A percentile compares a stretch with the other conserved stretches of the same genome.
Conservation (phyloP, 495 filamentous ascomycete species). For the Letharia columbiana region DNA sequence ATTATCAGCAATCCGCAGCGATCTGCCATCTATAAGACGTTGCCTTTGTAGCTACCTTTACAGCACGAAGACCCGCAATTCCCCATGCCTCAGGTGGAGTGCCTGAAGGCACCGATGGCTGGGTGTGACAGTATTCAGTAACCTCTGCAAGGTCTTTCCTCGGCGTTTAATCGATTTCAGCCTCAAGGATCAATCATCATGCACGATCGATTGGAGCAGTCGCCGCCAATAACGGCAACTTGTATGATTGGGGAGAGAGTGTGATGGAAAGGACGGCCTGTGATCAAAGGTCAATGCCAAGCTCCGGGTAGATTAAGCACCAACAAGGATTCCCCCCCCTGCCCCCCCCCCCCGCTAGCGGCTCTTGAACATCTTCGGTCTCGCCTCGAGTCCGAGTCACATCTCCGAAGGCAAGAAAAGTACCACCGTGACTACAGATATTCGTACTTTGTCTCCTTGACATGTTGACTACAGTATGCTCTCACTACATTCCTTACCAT, state of each 20-base stretch:
- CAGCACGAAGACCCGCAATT: conserved; percentile 37
- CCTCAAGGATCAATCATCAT: background rate
- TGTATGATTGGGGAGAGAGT: background rate
- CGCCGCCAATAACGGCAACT: background rate
- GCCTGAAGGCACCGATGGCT: conserved; percentile 10
- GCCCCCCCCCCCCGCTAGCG: background rate
- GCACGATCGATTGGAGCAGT: background rate
- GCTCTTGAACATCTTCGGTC: background rate
- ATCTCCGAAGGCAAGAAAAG: too few species aligned
- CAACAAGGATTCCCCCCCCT: background rate
- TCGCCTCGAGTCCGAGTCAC: background rate
- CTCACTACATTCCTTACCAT: too few species aligned
- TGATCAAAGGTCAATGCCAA: conserved; percentile 2
- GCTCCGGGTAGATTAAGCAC: conserved; percentile 1
- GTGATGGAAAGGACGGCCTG: background rate
- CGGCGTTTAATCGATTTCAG: background rate
- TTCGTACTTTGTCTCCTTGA: too few species aligned
- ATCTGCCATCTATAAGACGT: background rate
- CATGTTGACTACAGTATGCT: too few species aligned
- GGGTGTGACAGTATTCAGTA: background rate
- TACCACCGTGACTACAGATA: too few species aligned
- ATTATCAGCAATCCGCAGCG: background rate
- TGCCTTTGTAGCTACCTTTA: conserved; percentile 12
- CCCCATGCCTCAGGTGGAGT: conserved; percentile 27
- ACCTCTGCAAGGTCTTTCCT: background rate